phyloP scores from a whole-genome alignment of 2,329 filamentous ascomycete genomes.

The Dothidotthia symphoricarpi region DNA sequence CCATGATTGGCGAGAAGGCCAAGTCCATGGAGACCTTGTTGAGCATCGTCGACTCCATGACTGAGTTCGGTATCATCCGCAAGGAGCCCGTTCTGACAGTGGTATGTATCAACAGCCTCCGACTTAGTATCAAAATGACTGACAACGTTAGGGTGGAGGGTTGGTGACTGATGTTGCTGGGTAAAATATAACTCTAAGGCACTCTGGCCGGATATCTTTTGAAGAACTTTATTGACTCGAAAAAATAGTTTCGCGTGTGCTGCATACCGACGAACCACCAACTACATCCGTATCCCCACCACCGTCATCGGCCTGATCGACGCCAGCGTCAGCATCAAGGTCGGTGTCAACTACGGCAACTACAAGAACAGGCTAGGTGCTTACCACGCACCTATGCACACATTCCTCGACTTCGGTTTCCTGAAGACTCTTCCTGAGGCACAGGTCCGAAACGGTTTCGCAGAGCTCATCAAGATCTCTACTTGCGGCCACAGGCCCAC shows the following conservation, averaged over 20 bases:
- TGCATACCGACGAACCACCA: constrained; percentile 68
- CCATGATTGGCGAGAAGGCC: constrained; percentile 72
- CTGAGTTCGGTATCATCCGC: constrained; percentile 66
- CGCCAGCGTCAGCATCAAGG: constrained; percentile 73
- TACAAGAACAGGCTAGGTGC: constrained; percentile 74
- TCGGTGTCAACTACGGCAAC: constrained; percentile 74
- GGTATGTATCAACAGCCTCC: constrained; percentile 16
- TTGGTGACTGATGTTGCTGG: constrained; percentile 57
- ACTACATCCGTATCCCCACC: constrained; percentile 71
- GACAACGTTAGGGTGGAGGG: constrained; percentile 42
- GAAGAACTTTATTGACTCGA: constrained; percentile 21
- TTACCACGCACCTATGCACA: constrained; percentile 70
- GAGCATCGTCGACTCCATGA: constrained; percentile 72
- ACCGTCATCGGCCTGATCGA: constrained; percentile 75
- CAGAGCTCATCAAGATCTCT: constrained; percentile 74
- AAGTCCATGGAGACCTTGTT: constrained; percentile 70
- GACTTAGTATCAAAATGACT: constrained; percentile 2
- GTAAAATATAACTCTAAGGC: constrained; percentile 54
- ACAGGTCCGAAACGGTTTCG: constrained; percentile 71
- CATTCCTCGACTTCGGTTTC: constrained; percentile 72
- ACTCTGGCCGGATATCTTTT: constrained; percentile 47
- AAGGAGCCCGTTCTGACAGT: constrained; percentile 50
- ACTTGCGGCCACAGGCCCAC: constrained; percentile 66
- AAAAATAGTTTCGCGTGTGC: constrained; percentile 57
- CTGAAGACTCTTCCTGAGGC: constrained; percentile 65